These are phyloP conservation scores for Sonneratia alba DNA, from an alignment of 345 rosid species.

Conservation along the genomic window DNA sequence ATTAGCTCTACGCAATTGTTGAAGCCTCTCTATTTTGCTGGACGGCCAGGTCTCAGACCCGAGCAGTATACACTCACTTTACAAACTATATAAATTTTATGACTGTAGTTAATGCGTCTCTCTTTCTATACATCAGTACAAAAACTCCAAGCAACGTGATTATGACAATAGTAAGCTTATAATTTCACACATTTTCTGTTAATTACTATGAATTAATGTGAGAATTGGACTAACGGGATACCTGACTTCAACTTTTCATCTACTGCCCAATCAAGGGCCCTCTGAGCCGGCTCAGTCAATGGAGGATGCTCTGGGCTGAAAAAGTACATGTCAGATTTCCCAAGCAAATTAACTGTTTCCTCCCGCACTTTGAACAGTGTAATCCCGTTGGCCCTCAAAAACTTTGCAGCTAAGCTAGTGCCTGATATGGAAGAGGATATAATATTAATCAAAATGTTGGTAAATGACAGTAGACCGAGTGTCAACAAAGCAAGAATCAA, in stretches of 20 bases:
- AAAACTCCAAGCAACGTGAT: neutral
- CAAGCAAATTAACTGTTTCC: conserved; percentile 61
- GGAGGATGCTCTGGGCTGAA: conserved; percentile 85
- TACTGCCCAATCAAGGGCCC: conserved; percentile 79
- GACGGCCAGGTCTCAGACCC: too few species aligned
- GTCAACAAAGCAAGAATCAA: neutral
- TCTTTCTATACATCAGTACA: neutral
- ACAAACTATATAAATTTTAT: too few species aligned
- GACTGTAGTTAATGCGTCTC: neutral
- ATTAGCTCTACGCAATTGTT: too few species aligned
- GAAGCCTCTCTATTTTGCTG: too few species aligned
- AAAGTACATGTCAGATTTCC: conserved; percentile 66
- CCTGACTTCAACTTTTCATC: conserved; percentile 85
- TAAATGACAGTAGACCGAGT: neutral
- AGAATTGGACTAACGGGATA: conserved; percentile 8
- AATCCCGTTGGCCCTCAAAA: conserved; percentile 67
- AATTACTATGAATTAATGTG: neutral
- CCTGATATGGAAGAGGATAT: conserved; percentile 26
- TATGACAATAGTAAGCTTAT: neutral
- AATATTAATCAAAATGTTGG: conserved; percentile 3
- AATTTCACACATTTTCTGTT: neutral
- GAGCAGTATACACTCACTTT: too few species aligned
- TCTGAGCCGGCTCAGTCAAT: conserved; percentile 70
- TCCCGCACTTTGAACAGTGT: conserved; percentile 65
- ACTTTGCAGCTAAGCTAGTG: conserved; percentile 79